Evolutionary conservation across 768 basidiomycete genomes (phyloP), one percentile per base, ranked within the genome.

Genomic region (Tricholoma furcatifolium): DNA sequence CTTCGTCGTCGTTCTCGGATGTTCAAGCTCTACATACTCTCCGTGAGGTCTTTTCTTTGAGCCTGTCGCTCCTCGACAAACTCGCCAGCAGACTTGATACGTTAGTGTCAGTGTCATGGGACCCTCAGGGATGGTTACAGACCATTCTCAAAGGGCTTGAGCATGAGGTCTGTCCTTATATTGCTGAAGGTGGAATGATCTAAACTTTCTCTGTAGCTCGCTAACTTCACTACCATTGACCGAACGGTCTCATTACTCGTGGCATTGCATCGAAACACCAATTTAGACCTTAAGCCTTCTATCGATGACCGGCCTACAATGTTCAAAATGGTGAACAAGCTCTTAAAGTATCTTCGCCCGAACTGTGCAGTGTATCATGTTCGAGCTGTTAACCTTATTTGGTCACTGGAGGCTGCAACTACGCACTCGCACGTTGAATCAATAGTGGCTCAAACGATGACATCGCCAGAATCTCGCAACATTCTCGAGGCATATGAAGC

Each of bases 321-420:
- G 63, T 69, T 72, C 46, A 81, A 79, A 50, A 80, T 93, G 76
- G 74, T 87, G 32, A 80, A 63, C 21, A 72, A 90, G 77, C 75
- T 97, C 2, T 74, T 96, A 55, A 74, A 71, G 47, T 97, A 92
- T 66, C 77, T 99, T 21, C 77, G 79, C 9, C 78, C 84, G 0
- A 72, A 87, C 39, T 81, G 67, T 57, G 73, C 86, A 0, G 73
- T 81, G 1, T 95, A 92, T 65, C 94, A 98, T 66, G 79, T 83
- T 45, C 87, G 93, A 18, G 82, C 89, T 7, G 88, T 91, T 23
- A 84, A 76, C 60, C 72, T 97, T 27, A 77, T 98, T 15, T 98
- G 96, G 94, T 75, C 80, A 0, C 68, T 97, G 36, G 84, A 93
- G 60, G 71, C 74, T 36, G 62, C 79, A 14, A 75, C 82, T 27